Conservation (phyloP, 2,329 filamentous ascomycete species). For the Aspergillus clavatus region DNA sequence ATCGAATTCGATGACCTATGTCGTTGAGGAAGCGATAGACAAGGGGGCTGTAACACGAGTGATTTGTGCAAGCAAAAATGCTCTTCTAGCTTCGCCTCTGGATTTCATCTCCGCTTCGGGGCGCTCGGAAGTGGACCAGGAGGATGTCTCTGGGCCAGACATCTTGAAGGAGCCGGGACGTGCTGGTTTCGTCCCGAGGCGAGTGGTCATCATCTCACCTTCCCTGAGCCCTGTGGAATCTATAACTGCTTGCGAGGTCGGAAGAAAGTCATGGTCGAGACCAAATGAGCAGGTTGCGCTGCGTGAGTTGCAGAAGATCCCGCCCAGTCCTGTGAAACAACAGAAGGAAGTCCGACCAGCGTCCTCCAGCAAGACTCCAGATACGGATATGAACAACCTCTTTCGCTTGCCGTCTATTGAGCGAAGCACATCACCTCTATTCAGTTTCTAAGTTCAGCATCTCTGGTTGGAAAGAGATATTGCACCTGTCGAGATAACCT, state of each 20-base stretch:
- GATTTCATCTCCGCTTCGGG: conserved; percentile 1
- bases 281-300: neutral
- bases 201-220: conserved; percentile 13
- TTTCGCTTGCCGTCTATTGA: conserved; percentile 14
- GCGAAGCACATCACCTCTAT: conserved; percentile 13
- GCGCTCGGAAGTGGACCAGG: neutral
- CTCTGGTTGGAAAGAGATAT: neutral
- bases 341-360: neutral
- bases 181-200: conserved; percentile 10
- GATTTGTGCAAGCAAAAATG: conserved; percentile 9
- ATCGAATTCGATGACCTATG: conserved; percentile 22
- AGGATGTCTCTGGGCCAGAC: neutral
- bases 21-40: conserved; percentile 14
- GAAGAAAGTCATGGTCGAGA: neutral
- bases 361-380: neutral
- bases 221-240: conserved; percentile 9
- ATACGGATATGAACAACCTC: conserved; percentile 1
- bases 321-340: neutral
- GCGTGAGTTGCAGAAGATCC: neutral
- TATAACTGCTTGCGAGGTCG: conserved; percentile 5
- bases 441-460: conserved; percentile 5
- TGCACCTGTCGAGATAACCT: too few relatives aligned
- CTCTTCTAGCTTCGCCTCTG: conserved; percentile 1
- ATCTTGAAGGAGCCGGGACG: conserved; percentile 3
- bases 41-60: conserved; percentile 12